These are phyloP conservation scores for Cenchrus americanus DNA, from an alignment of 176 grass and related monocot genomes.

Conservation along the genomic window DNA sequence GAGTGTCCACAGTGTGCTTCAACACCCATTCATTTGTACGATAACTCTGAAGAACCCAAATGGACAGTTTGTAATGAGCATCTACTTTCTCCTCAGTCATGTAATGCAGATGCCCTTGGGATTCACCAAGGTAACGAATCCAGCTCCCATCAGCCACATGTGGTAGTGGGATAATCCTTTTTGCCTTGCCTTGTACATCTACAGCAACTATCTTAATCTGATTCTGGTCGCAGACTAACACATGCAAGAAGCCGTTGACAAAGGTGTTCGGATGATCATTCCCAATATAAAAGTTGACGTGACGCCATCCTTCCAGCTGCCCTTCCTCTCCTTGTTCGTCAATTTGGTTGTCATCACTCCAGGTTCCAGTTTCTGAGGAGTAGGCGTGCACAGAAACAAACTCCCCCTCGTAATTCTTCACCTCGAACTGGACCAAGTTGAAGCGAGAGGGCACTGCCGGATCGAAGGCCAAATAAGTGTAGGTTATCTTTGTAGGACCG, in stretches of 20 bases:
- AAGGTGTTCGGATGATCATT: too few species aligned
- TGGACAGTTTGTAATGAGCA: background rate
- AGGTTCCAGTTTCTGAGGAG: background rate
- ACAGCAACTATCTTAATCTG: background rate
- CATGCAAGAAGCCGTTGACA: slow-evolving; percentile 5
- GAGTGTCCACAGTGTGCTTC: background rate
- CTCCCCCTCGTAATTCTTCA: rapidly evolving
- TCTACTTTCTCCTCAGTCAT: background rate
- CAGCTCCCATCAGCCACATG: background rate
- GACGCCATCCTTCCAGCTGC: background rate
- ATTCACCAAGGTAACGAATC: background rate
- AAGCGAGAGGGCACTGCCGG: background rate
- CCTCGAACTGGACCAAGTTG: background rate
- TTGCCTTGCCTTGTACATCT: background rate
- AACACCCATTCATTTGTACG: background rate
- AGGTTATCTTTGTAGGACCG: background rate
- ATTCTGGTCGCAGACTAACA: background rate
- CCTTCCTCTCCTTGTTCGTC: background rate
- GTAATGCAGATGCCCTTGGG: background rate
- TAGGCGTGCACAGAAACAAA: background rate
- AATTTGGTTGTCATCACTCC: background rate
- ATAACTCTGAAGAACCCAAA: background rate
- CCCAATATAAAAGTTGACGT: background rate
- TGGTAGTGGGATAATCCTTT: background rate
- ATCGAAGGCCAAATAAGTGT: background rate